These are phyloP conservation scores for Xylariaceae sp. DNA, from an alignment of 2,329 filamentous ascomycete species.

Conservation along the genomic window DNA sequence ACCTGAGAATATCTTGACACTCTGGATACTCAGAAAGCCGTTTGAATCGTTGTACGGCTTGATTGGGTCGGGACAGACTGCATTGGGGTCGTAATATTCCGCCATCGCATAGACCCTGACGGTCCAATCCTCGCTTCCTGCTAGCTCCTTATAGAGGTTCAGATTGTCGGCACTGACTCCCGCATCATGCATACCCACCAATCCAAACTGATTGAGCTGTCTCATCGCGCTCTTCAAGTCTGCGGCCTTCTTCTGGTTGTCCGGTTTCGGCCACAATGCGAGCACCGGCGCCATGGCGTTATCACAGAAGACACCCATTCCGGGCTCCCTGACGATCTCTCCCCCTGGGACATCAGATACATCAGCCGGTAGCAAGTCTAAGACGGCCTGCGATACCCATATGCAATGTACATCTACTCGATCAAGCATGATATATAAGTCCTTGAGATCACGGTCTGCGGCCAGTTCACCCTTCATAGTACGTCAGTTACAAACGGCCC, in stretches of 20 bases:
- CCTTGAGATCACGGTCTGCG: slow-evolving; percentile 45
- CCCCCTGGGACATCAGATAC: slow-evolving; percentile 55
- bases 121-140: slow-evolving; percentile 48
- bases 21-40: slow-evolving; percentile 51
- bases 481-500: slow-evolving; percentile 23
- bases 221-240: slow-evolving; percentile 57
- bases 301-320: slow-evolving; percentile 66
- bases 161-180: slow-evolving; percentile 54
- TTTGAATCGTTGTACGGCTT: slow-evolving; percentile 40
- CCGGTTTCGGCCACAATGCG: slow-evolving; percentile 52
- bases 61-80: slow-evolving; percentile 53
- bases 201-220: slow-evolving; percentile 57
- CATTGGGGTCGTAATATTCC: slow-evolving; percentile 60
- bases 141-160: slow-evolving; percentile 49
- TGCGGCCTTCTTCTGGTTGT: slow-evolving; percentile 44
- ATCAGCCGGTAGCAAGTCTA: slow-evolving; percentile 52
- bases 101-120: slow-evolving; percentile 64
- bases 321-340: slow-evolving; percentile 56
- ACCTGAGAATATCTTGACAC: slow-evolving; percentile 67
- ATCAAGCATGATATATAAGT: slow-evolving; percentile 63
- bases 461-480: slow-evolving; percentile 47
- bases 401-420: slow-evolving; percentile 65
- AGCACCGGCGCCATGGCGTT: slow-evolving; percentile 63
- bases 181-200: slow-evolving; percentile 66
- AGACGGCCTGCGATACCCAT: slow-evolving; percentile 61